Percentiles rank a stretch among this genome's conserved stretches.
These are phyloP conservation scores for Fomitopsis serialis DNA, from an alignment of 768 basidiomycete genomes.

Conservation along the genomic window DNA sequence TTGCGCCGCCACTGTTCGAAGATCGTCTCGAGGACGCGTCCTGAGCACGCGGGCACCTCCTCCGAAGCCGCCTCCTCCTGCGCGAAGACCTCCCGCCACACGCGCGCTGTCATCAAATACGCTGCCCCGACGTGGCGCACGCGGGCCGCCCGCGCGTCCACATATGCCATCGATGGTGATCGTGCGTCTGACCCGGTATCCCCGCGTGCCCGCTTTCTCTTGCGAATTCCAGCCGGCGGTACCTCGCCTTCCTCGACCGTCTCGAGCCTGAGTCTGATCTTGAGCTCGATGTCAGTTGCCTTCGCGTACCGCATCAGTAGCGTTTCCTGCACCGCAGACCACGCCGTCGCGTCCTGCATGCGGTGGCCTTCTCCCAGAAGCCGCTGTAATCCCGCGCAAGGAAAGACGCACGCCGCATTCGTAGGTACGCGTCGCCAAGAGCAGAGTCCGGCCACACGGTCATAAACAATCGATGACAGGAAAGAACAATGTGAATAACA, in stretches of 20 bases:
- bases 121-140: slow-evolving; percentile 36
- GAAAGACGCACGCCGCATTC: neutral
- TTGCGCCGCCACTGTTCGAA: slow-evolving; percentile 40
- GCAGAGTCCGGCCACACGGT: neutral
- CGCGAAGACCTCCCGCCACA: slow-evolving; percentile 41
- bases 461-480: no score
- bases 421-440: neutral
- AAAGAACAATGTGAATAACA: neutral
- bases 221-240: slow-evolving; percentile 3
- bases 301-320: slow-evolving; percentile 42
- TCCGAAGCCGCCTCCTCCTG: slow-evolving; percentile 15
- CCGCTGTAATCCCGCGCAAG: slow-evolving; percentile 8
- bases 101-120: slow-evolving; percentile 37
- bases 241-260: slow-evolving; percentile 4
- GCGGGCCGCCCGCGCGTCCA: slow-evolving; percentile 14
- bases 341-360: slow-evolving; percentile 29
- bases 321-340: slow-evolving; percentile 37
- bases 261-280: slow-evolving; percentile 17
- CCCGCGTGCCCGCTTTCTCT: neutral
- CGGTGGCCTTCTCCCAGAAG: slow-evolving; percentile 41
- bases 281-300: slow-evolving; percentile 11
- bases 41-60: slow-evolving; percentile 21
- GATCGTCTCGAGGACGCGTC: slow-evolving; percentile 28
- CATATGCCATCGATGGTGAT: neutral
- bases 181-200: no score